Evolutionary conservation across 768 basidiomycete species (phyloP).

Genomic region (Sarcodon aspratus): DNA sequence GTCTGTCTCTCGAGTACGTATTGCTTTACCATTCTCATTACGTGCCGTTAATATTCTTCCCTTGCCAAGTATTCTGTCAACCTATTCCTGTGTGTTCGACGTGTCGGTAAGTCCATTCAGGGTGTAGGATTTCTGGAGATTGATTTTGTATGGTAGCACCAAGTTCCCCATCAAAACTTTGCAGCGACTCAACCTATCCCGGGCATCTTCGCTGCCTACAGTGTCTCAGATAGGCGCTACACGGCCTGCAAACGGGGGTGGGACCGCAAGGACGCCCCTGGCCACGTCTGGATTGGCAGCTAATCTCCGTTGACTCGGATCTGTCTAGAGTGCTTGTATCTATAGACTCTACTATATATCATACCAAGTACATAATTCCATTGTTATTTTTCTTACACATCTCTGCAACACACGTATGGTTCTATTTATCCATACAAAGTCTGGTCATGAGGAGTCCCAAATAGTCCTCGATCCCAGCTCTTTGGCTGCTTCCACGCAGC

Average conservation of each 20-base stretch:
- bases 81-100: slow-evolving; percentile 91
- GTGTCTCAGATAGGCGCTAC: neutral
- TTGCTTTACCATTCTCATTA: neutral
- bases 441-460: slow-evolving; percentile 65
- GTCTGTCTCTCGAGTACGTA: slow-evolving; percentile 90
- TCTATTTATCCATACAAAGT: slow-evolving; percentile 49
- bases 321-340: too few relatives aligned
- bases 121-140: slow-evolving; percentile 2
- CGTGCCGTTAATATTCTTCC: neutral
- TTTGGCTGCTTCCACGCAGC: slow-evolving; percentile 49
- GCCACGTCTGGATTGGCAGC: too few relatives aligned
- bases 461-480: slow-evolving; percentile 53
- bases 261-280: too few relatives aligned
- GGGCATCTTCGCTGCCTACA: slow-evolving; percentile 10
- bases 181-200: slow-evolving; percentile 61
- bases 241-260: too few relatives aligned
- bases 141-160: slow-evolving; percentile 38
- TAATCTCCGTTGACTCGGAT: too few relatives aligned
- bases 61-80: slow-evolving; percentile 72
- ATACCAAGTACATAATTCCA: too few relatives aligned
- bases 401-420: too few relatives aligned
- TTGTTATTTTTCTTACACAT: too few relatives aligned
- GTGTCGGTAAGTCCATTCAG: slow-evolving; percentile 55
- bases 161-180: slow-evolving; percentile 93
- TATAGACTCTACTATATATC: too few relatives aligned